These are phyloP conservation scores for Jaltomata sinuosa DNA, from an alignment of 257 asterid genomes.

Conservation along the genomic window DNA sequence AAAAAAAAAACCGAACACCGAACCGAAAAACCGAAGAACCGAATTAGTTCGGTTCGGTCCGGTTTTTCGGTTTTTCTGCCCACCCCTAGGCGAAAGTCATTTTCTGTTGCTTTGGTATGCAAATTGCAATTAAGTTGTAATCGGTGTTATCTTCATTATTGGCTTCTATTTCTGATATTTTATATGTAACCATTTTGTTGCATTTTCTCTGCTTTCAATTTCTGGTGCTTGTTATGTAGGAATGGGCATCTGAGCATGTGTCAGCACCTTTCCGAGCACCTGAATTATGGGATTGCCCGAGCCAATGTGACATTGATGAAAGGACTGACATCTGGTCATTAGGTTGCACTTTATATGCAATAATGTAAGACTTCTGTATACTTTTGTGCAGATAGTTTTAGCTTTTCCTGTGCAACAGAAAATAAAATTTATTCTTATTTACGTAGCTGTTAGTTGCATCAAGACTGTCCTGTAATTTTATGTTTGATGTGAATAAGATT, in stretches of 20 bases:
- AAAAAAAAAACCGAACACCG: too few relatives aligned
- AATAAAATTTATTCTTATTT: neutral
- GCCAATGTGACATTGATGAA: constrained; percentile 86
- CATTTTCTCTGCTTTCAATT: neutral
- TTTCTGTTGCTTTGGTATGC: neutral
- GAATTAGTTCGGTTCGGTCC: too few relatives aligned
- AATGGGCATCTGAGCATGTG: constrained; percentile 97
- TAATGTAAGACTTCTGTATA: constrained; percentile 53
- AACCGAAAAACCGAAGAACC: too few relatives aligned
- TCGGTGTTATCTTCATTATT: neutral
- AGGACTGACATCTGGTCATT: constrained; percentile 98
- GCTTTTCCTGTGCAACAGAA: neutral
- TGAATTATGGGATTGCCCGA: constrained; percentile 95
- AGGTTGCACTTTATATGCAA: constrained; percentile 95
- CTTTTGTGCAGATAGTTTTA: neutral
- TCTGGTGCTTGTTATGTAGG: constrained; percentile 42
- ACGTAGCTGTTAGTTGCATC: neutral
- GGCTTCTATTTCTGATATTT: neutral
- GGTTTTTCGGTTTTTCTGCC: too few relatives aligned
- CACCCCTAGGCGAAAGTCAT: neutral
- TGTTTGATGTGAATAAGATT: neutral
- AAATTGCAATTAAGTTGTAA: neutral
- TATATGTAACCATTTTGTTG: neutral
- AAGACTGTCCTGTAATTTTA: neutral
- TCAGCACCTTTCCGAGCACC: constrained; percentile 96